Percentiles rank a stretch among this genome's conserved stretches.
Conservation (phyloP, 805 yeast species). For the Wickerhamomyces xylosicus region DNA sequence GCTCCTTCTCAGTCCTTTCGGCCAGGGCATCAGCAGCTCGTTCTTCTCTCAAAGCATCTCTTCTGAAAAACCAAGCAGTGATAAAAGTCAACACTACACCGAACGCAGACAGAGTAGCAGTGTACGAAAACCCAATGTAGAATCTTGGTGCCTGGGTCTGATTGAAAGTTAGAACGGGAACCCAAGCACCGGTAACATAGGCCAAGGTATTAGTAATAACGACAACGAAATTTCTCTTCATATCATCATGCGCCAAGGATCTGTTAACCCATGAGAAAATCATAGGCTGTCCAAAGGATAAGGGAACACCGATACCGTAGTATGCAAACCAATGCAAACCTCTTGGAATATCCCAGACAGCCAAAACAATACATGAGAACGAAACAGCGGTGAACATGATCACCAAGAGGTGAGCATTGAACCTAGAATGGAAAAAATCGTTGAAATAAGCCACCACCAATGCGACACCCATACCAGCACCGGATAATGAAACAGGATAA, state of each 20-base stretch:
- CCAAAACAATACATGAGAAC: slow-evolving; percentile 31
- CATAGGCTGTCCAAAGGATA: slow-evolving; percentile 44
- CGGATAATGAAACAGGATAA: slow-evolving; percentile 30
- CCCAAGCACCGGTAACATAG: slow-evolving; percentile 30
- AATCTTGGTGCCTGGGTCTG: slow-evolving; percentile 26
- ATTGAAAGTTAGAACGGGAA: slow-evolving; percentile 30
- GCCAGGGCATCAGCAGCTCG: too few species aligned
- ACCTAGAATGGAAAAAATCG: slow-evolving; percentile 25
- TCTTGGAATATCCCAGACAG: slow-evolving; percentile 36
- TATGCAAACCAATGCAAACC: slow-evolving; percentile 43
- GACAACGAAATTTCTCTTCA: slow-evolving; percentile 26
- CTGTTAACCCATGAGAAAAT: slow-evolving; percentile 49
- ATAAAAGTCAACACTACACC: slow-evolving; percentile 23
- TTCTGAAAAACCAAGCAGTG: slow-evolving; percentile 13
- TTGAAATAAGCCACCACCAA: slow-evolving; percentile 25
- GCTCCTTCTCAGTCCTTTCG: not conserved
- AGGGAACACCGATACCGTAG: slow-evolving; percentile 36
- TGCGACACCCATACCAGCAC: slow-evolving; percentile 28
- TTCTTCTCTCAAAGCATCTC: slow-evolving; percentile 15
- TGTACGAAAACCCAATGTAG: slow-evolving; percentile 28
- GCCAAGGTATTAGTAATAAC: slow-evolving; percentile 31
- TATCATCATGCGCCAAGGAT: slow-evolving; percentile 23
- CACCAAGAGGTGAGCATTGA: slow-evolving; percentile 27
- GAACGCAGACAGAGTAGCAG: slow-evolving; percentile 22
- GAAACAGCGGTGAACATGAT: slow-evolving; percentile 29